Evolutionary conservation across 139 green algal genomes (phyloP), one percentile per base, ranked within the genome.

Genomic region (Chlamydomonas schloesseri): DNA sequence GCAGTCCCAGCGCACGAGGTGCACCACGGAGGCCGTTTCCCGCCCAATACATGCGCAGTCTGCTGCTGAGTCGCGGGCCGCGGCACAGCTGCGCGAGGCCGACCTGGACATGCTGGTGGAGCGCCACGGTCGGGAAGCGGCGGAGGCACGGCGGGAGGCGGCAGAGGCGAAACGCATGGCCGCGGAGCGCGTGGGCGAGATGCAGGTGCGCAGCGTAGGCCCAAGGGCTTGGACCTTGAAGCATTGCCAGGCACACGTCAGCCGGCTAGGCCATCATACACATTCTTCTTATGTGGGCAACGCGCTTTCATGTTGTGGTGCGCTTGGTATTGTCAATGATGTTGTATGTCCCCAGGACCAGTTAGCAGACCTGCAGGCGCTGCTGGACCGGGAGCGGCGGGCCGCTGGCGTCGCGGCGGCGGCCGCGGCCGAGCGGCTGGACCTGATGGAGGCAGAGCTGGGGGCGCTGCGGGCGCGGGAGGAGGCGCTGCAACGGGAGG

Each of bases 81-180:
- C 17, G 0, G 21, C 55, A 9, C 47, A 76, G 67, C 50, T 85
- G 50, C 65, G 79, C 3, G 65, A 77, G 67, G 46, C n/a, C n/a
- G 77, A 85, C 65, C 79, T 85, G 31, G n/a, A 67, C 31, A 24
- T 11, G 9, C 33, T n/a, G 28, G 20, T 85, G 47, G 79, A 76
- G 79, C 67, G 79, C 24, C 62, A 73, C 29, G 28, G 28, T 50
- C 29, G 62, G 50, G 79, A 85, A 67, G 65, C 65, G 47, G 36
- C 28, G 47, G 79, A 26, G 29, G 13, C 14, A n/a, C n/a, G n/a
- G n/a, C 64, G 64, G 4, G 24, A 31, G 60, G 24, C 26, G 24
- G 60, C 60, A 15, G 60, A 84, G 34, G 29, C 29, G 10, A 24
- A 28, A 23, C 78, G 31, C 4, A 10, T 6, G 64, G 64, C 53